Percentiles rank a stretch among this genome's conserved stretches.
Conservation (phyloP, 257 asterid genomes). For the Sherardia arvensis region DNA sequence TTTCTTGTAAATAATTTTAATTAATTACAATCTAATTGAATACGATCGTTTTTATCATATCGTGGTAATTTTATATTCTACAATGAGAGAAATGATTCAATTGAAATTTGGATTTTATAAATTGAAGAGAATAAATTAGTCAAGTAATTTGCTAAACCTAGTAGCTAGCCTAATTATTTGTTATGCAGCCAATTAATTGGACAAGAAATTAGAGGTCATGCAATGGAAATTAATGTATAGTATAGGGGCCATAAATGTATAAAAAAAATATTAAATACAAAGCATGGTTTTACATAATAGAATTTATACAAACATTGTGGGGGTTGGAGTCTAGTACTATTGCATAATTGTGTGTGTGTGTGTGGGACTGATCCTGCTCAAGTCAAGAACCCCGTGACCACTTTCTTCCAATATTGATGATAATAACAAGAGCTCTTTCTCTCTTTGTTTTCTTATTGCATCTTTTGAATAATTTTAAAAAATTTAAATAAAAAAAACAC, state of each 20-base stretch:
- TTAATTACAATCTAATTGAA: too few relatives aligned
- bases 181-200: not conserved
- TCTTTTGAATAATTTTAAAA: not conserved
- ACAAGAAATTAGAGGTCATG: not conserved
- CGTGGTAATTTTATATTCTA: too few relatives aligned
- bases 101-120: too few relatives aligned
- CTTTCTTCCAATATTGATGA: constrained; percentile 25
- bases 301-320: not conserved
- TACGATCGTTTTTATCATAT: too few relatives aligned
- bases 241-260: not conserved
- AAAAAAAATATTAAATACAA: not conserved
- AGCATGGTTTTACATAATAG: not conserved
- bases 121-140: not conserved
- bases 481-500: not conserved
- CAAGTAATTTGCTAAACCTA: not conserved
- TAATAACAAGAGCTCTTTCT: constrained; percentile 25
- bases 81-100: too few relatives aligned
- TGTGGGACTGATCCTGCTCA: constrained; percentile 20
- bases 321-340: not conserved
- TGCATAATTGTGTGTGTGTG: constrained; percentile 17
- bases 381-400: constrained; percentile 70
- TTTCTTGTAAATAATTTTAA: too few relatives aligned
- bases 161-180: not conserved
- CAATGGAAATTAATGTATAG: not conserved
- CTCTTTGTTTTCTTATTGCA: constrained; percentile 25